Conservation (phyloP, 768 basidiomycete species). For the Psilocybe sp. region DNA sequence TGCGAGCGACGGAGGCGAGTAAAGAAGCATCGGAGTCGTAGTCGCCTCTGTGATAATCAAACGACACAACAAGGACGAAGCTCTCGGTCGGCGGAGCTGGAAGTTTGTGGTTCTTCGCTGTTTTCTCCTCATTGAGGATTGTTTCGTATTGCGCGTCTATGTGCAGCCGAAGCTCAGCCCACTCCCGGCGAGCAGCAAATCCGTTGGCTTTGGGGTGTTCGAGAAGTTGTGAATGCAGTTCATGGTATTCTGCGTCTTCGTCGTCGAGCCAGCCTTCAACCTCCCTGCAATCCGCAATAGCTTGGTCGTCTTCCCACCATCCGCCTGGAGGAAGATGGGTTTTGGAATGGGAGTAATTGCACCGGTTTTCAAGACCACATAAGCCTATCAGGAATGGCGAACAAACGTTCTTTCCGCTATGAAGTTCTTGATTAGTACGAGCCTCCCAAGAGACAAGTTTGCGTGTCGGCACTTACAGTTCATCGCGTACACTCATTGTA, state of each 20-base stretch:
- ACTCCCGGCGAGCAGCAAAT: constrained; percentile 6
- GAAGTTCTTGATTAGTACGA: too few relatives aligned
- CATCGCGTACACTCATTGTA: too few relatives aligned
- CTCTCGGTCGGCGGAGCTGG: not conserved
- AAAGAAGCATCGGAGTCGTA: constrained; percentile 21
- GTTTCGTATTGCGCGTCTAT: too few relatives aligned
- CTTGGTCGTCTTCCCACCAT: constrained; percentile 35
- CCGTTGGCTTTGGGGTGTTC: constrained; percentile 8
- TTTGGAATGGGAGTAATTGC: constrained; percentile 41
- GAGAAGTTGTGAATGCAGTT: constrained; percentile 5
- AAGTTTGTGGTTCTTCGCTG: too few relatives aligned
- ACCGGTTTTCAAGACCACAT: constrained; percentile 38
- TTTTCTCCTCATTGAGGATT: too few relatives aligned
- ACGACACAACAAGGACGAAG: constrained; percentile 29
- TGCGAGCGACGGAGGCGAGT: constrained; percentile 21
- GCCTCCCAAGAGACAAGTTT: too few relatives aligned
- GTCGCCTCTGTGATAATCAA: constrained; percentile 22
- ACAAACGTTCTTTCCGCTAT: constrained; percentile 50
- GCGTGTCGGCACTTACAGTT: too few relatives aligned
- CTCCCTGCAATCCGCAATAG: constrained; percentile 12
- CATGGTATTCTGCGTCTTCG: not conserved
- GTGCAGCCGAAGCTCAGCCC: too few relatives aligned
- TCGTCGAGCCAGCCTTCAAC: constrained; percentile 2
- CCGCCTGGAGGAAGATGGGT: constrained; percentile 32
- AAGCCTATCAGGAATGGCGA: constrained; percentile 33